Evolutionary conservation across 2,329 filamentous ascomycete genomes (phyloP), one percentile per base, ranked within the genome.

Genomic region (Cladosporium oxysporum): DNA sequence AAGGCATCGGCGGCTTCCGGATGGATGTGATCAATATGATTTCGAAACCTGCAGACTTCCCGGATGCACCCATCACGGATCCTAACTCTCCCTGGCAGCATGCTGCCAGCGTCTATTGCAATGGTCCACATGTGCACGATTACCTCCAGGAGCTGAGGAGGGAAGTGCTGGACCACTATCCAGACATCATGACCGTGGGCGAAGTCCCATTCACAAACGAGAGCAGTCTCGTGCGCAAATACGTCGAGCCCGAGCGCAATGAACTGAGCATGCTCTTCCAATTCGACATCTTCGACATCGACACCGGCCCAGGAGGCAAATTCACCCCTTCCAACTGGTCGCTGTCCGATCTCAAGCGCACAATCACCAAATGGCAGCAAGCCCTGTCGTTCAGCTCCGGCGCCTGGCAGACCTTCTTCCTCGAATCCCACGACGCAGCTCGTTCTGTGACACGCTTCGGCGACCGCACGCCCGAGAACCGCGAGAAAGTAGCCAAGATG

Each of bases 181-280:
- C 83, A 65, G 78, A 82, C 66, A 80, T 80, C 11, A 81, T 83
- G 66, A 83, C 79, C 65, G 81, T 83, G 1, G 82, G 82, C 16
- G 82, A 83, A 75, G 82, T 83, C 79, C 80, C 80, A 4, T 82
- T 71, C 72, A 76, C 81, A 2, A 78, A 76, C 8, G 80, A 84
- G 59, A 76, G 78, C 6, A 73, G 80, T 14, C 82, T 85, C 64
- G 81, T 85, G 1, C 69, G 85, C 10, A 78, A 79, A 18, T 80
- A 80, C 5, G 87, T 90, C 2, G 81, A 81, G 3, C 81, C 80
- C 47, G 53, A 65, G 7, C 81, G 85, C 12, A 80, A 82, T 33
- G 87, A 90, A 73, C 76, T 90, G 50, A 88, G 85, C 73, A 90
- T 91, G 87, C 87, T 90, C 53, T 90, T 91, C 76, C 85, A 89